Evolutionary conservation across 108 stramenopile species (phyloP).

Genomic region (Poteriospumella lacustris): DNA sequence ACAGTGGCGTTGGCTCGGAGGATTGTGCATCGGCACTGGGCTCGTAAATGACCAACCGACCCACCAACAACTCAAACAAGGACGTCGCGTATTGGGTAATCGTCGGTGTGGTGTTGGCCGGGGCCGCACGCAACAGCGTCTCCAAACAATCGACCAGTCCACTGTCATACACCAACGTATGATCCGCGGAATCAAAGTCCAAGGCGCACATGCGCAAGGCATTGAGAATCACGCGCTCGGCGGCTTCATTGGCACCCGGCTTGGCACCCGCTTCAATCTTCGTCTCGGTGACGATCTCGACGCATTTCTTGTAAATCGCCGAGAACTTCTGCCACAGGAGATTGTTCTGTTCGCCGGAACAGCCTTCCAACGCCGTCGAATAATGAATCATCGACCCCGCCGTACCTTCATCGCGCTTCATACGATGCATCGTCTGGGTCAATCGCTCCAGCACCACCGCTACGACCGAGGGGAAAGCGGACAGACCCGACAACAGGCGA

Average conservation of each 20-base stretch:
- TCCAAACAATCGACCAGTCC: conserved; percentile 33
- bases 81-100: background rate
- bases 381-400: conserved; percentile 41
- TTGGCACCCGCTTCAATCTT: background rate
- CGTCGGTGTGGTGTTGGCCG: background rate
- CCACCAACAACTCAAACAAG: background rate
- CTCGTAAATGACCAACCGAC: background rate
- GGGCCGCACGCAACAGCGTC: background rate
- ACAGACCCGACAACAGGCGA: conserved; percentile 26
- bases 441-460: background rate
- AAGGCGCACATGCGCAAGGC: conserved; percentile 28
- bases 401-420: conserved; percentile 36
- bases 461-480: conserved; percentile 32
- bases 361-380: conserved; percentile 42
- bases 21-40: too few species aligned
- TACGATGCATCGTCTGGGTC: conserved; percentile 13
- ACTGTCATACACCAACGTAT: conserved; percentile 43
- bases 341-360: conserved; percentile 26
- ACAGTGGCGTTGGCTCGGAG: background rate
- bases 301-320: conserved; percentile 23
- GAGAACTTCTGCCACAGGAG: conserved; percentile 31
- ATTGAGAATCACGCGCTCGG: background rate
- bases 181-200: conserved; percentile 42
- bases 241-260: background rate
- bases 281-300: background rate